A percentile compares a stretch with the other conserved stretches of the same genome.
Conservation (phyloP, 768 basidiomycete genomes). For the Boletellus emodensis region DNA sequence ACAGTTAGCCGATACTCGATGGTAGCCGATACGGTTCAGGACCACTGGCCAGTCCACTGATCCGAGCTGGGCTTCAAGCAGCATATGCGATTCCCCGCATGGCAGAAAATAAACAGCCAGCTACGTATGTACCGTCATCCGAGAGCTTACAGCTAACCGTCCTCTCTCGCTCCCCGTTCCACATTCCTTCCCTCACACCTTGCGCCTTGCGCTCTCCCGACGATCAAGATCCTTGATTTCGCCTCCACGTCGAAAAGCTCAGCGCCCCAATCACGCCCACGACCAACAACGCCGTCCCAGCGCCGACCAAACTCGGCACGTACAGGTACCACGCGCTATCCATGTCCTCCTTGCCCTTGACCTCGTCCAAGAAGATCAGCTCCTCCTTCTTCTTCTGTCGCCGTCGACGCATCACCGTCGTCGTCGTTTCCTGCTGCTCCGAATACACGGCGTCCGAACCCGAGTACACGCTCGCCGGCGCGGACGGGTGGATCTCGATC, state of each 20-base stretch:
- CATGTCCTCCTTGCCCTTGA: conserved; percentile 49
- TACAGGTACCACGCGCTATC: conserved; percentile 79
- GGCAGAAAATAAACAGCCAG: conserved; percentile 1
- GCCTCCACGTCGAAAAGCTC: conserved; percentile 67
- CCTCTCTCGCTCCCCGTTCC: background rate
- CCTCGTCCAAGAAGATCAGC: conserved; percentile 41
- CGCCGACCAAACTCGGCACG: conserved; percentile 74
- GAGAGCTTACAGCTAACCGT: conserved; percentile 8
- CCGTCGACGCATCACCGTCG: conserved; percentile 42
- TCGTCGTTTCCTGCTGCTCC: conserved; percentile 34
- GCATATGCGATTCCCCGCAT: conserved; percentile 1
- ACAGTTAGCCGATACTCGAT: too few relatives aligned
- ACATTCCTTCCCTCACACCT: too few relatives aligned
- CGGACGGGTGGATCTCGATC: conserved; percentile 44
- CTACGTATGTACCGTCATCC: conserved; percentile 9
- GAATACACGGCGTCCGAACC: conserved; percentile 26
- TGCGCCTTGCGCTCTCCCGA: background rate
- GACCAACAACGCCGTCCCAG: conserved; percentile 78
- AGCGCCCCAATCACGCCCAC: conserved; percentile 75
- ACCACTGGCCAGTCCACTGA: too few relatives aligned
- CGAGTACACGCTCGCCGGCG: conserved; percentile 27
- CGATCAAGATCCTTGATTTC: conserved; percentile 56
- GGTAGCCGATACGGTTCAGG: too few relatives aligned
- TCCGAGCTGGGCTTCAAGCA: conserved; percentile 3
- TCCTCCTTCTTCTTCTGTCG: conserved; percentile 59